Evolutionary conservation across 192 early-diverging fungal species (phyloP).

Genomic region (Coemansia sp.): DNA sequence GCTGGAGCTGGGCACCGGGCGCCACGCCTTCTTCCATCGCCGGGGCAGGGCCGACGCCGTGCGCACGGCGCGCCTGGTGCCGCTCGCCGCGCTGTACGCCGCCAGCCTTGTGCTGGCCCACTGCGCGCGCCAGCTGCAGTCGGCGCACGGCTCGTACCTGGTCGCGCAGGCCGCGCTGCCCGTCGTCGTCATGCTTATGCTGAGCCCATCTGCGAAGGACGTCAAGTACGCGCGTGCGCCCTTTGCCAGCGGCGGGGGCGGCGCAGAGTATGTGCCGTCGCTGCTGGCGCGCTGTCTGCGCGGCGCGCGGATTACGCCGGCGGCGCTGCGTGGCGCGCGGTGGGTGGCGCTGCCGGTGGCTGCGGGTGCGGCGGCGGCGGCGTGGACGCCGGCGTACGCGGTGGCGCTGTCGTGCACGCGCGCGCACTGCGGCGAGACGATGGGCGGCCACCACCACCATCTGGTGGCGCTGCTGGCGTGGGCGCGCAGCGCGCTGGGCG

Average conservation of each 20-base stretch:
- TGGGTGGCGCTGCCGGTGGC: background rate
- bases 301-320: too few relatives aligned
- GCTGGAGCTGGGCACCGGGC: conserved; percentile 12
- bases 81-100: conserved; percentile 31
- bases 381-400: conserved; percentile 28
- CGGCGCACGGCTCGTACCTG: conserved; percentile 34
- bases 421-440: too few relatives aligned
- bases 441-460: too few relatives aligned
- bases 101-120: conserved; percentile 9
- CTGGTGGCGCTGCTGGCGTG: background rate
- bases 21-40: conserved; percentile 18
- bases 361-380: background rate
- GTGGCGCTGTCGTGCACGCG: too few relatives aligned
- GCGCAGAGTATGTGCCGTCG: background rate
- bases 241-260: too few relatives aligned
- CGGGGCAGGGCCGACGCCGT: background rate
- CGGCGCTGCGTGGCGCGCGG: too few relatives aligned
- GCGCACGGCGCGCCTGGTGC: conserved; percentile 18
- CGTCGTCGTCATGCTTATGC: conserved; percentile 9
- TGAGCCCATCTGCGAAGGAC: background rate
- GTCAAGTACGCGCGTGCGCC: too few relatives aligned
- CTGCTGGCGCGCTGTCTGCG: background rate
- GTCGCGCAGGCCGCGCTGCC: conserved; percentile 25
- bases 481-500: conserved; percentile 8
- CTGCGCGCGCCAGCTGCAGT: conserved; percentile 11